Evolutionary conservation across 164 flowering plant genomes (phyloP), one percentile per base, ranked within the genome.

Genomic region (Vitis cinerea): DNA sequence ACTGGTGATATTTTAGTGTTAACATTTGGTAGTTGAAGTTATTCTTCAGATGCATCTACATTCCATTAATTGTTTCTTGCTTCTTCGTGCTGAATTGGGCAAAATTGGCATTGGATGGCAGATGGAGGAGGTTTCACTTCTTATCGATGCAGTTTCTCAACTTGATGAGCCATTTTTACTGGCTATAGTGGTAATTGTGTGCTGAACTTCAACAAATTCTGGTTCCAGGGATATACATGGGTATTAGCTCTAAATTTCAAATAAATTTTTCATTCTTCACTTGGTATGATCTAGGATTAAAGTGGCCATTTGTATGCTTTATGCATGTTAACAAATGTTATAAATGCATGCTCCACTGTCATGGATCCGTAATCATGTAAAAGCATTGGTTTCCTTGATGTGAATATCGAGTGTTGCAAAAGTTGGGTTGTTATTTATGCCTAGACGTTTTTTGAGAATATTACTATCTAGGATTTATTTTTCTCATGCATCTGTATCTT

Each of bases 131-230:
- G 81, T 91, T 68, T 88, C 95, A 73, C 94, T 94, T 80, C 97
- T 95, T 66, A 75, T 61, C 67, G 99, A 95, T 85, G 92, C 99
- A 61, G 81, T 83, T 82, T 80, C 96, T 71, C 96, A 85, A 75
- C 88, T 95, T 73, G 88, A 91, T 80, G 96, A 92, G 70, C 99
- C 98, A 37, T 95, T 95, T 84, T 80, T 90, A 81, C 87, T 95
- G 90, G 99, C 84, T 82, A 93, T 95, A 90, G 98, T 87, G 99
- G 99, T 94, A 94, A 94, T 94, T 88, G 87, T 84, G 94, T 82
- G 94, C 91, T 94, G 93, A 90, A 85, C 90, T 91, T 83, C 94
- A 85, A 83, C 91, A 86, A 92, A 85, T 83, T 88, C 88, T 86
- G 93, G 89, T 92, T 90, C 83, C 86, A 82, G 82, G 83, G 86